Evolutionary conservation across 768 basidiomycete species (phyloP).

Genomic region (Ramaria rubella): DNA sequence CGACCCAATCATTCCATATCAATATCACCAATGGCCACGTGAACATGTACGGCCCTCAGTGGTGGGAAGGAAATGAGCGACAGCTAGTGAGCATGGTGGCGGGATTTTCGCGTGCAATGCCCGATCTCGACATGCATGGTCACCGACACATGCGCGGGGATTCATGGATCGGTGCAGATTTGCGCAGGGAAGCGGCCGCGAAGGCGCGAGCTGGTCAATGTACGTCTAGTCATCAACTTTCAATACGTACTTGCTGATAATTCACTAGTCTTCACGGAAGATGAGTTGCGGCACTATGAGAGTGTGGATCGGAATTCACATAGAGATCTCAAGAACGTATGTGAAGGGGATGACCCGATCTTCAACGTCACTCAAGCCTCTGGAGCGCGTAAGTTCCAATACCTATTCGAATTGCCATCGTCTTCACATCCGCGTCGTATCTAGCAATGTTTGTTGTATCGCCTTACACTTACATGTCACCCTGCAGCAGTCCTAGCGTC

Average conservation of each 20-base stretch:
- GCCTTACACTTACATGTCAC: not conserved
- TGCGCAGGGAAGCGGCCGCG: constrained; percentile 3
- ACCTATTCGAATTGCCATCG: not conserved
- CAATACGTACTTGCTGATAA: not conserved
- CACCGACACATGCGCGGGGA: constrained; percentile 5
- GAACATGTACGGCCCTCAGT: not conserved
- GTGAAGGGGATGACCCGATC: constrained; percentile 6
- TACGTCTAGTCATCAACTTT: not conserved
- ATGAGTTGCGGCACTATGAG: constrained; percentile 7
- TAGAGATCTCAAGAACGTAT: constrained; percentile 9
- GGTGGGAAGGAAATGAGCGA: not conserved
- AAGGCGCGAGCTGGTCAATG: not conserved
- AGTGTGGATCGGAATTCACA: constrained; percentile 8
- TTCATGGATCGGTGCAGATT: constrained; percentile 11
- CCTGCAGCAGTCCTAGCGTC: constrained; percentile 1
- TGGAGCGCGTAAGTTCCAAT: not conserved
- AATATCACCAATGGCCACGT: constrained; percentile 10
- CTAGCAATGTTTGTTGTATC: constrained; percentile 2
- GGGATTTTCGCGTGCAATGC: constrained; percentile 8
- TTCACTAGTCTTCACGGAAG: constrained; percentile 11
- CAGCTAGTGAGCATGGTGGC: constrained; percentile 5
- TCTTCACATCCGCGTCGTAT: not conserved
- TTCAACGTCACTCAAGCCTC: constrained; percentile 2
- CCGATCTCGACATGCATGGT: constrained; percentile 10
- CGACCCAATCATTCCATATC: constrained; percentile 3